A percentile compares a stretch with the other conserved stretches of the same genome.
phyloP scores from a whole-genome alignment of 2,329 filamentous ascomycete genomes.

The Fulvia fulva region DNA sequence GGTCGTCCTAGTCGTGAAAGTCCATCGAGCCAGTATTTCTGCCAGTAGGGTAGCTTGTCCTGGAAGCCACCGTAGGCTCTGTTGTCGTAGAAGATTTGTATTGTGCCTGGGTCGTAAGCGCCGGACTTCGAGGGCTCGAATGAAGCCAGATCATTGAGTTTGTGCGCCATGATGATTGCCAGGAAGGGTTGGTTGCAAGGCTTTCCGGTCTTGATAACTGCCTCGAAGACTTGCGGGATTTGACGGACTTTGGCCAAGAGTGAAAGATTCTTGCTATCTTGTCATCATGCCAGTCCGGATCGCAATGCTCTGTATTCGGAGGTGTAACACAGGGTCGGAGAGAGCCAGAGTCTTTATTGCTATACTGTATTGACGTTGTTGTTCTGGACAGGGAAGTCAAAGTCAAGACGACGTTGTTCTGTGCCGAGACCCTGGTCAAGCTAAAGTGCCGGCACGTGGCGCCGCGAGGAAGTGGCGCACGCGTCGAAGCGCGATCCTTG shows the following conservation, averaged over 20 bases:
- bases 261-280: not conserved
- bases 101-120: constrained; percentile 29
- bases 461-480: not conserved
- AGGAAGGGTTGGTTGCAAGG: too few relatives aligned
- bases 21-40: constrained; percentile 26
- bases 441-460: not conserved
- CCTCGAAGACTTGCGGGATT: not conserved
- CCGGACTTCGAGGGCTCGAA: constrained; percentile 26
- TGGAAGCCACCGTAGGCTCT: constrained; percentile 23
- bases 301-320: not conserved
- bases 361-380: not conserved
- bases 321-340: too few relatives aligned
- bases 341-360: too few relatives aligned
- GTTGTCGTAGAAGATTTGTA: constrained; percentile 33
- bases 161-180: constrained; percentile 2
- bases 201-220: not conserved
- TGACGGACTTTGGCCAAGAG: not conserved
- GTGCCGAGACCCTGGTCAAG: not conserved
- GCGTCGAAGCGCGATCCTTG: not conserved
- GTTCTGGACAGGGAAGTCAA: not conserved
- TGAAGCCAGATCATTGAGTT: constrained; percentile 13
- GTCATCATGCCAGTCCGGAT: not conserved
- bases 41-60: constrained; percentile 25
- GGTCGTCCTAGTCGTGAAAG: constrained; percentile 27
- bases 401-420: not conserved